Evolutionary conservation across 352 stramenopile species (phyloP), one percentile per base, ranked within the genome.

Genomic region (Elongisporangium senticosum): DNA sequence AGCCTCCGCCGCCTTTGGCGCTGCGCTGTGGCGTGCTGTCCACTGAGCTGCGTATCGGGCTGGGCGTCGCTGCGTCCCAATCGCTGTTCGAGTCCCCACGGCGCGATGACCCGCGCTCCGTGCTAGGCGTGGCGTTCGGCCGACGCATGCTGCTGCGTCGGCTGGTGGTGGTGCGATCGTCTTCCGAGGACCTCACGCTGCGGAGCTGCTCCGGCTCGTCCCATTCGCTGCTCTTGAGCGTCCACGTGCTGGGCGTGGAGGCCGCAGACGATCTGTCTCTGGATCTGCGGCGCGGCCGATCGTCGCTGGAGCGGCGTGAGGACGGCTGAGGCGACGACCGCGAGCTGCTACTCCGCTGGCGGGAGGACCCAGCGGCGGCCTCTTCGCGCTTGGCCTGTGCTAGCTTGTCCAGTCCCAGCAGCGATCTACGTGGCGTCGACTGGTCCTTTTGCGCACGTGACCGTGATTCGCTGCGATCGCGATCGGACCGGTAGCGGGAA

Each of bases 201-300:
- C 76, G 74, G 4, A 95, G 68, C 15, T 64, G 75, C 56, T 95
- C 86, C 2, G 83, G 81, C 21, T 75, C 71, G 56, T 93, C 86
- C 86, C 86, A 95, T 39, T 95, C 86, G 62, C 73, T 89, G 47
- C 64, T 50, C 50, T 83, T 71, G 2, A 95, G 67, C 23, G 64
- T 63, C 33, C 58, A 26, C 14, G 62, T 64, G 17, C 62, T 71
- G 40, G 28, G 20, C 55, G 66, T 62, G 23, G 53, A 61, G 26
- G 58, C 51, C 17, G 56, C 47, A 1, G 65, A 72, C 0, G 3
- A 52, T 3, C 62, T 54, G 20, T 61, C 56, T 11, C 11, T 49
- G 14, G 17, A 23, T 2, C 23, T 55, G 7, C 22, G 23, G 15
- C 51, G 20, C 4, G 15, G 14, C 59, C 49, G 40, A 13, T 59